A percentile compares a stretch with the other conserved stretches of the same genome.
Evolutionary conservation across 2,329 filamentous ascomycete species (phyloP).

Genomic region (Grosmannia serpens): DNA sequence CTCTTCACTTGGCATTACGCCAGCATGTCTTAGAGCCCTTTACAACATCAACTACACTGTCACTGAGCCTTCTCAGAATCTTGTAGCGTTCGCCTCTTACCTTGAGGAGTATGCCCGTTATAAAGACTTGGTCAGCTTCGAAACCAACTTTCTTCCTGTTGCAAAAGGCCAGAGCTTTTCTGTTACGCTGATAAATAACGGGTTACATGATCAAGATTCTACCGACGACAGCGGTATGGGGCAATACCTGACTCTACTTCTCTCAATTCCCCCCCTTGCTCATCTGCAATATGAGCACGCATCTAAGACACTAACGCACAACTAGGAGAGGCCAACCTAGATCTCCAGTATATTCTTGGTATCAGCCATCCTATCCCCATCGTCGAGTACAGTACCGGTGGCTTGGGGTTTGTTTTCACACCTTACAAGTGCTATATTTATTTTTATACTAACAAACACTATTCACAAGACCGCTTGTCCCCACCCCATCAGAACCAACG

Average conservation of each 20-base stretch:
- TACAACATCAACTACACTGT: slow-evolving; percentile 34
- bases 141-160: slow-evolving; percentile 39
- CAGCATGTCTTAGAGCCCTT: slow-evolving; percentile 34
- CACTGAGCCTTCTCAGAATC: slow-evolving; percentile 15
- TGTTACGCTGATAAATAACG: slow-evolving; percentile 43
- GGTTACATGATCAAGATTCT: slow-evolving; percentile 35
- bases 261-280: neutral
- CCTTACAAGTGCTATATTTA: slow-evolving; percentile 8
- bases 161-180: slow-evolving; percentile 40
- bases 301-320: slow-evolving; percentile 7
- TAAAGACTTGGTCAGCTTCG: slow-evolving; percentile 37
- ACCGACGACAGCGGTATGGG: slow-evolving; percentile 20
- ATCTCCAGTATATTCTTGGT: slow-evolving; percentile 48
- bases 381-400: slow-evolving; percentile 48
- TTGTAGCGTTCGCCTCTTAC: slow-evolving; percentile 28
- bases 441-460: slow-evolving; percentile 10
- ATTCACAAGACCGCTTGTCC: slow-evolving; percentile 37
- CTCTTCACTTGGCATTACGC: slow-evolving; percentile 30
- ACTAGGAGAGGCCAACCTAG: slow-evolving; percentile 48
- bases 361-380: slow-evolving; percentile 43
- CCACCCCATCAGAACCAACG: slow-evolving; percentile 36
- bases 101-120: slow-evolving; percentile 36
- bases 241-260: neutral
- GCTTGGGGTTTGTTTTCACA: slow-evolving; percentile 24
- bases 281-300: neutral